Evolutionary conservation across 2,329 filamentous ascomycete genomes (phyloP).

Genomic region (Stachybotrys elegans): DNA sequence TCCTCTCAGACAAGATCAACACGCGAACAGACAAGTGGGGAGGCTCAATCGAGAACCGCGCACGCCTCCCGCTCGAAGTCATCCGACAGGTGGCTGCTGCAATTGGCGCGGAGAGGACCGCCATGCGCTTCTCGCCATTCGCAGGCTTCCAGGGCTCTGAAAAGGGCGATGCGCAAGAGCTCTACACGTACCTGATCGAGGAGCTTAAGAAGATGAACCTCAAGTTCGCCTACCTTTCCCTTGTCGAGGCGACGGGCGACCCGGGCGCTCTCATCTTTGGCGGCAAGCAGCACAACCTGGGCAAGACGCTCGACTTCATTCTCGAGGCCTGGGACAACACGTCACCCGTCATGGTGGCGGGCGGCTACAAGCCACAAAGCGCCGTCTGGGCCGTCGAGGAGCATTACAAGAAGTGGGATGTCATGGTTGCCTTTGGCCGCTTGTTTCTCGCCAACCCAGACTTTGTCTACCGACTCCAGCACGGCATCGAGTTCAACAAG

Average conservation of each 20-base stretch:
- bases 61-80: slow-evolving; percentile 42
- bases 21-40: slow-evolving; percentile 47
- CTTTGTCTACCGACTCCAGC: slow-evolving; percentile 31
- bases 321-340: slow-evolving; percentile 26
- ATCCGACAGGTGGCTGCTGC: slow-evolving; percentile 29
- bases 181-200: slow-evolving; percentile 19
- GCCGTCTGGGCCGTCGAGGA: slow-evolving; percentile 17
- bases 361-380: slow-evolving; percentile 20
- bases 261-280: slow-evolving; percentile 30
- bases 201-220: slow-evolving; percentile 19
- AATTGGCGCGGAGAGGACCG: slow-evolving; percentile 41
- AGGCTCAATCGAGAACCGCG: slow-evolving; percentile 44
- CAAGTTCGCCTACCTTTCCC: slow-evolving; percentile 27
- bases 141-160: slow-evolving; percentile 22
- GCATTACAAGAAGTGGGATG: slow-evolving; percentile 19
- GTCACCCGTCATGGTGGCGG: slow-evolving; percentile 25
- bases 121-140: slow-evolving; percentile 50
- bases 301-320: slow-evolving; percentile 21
- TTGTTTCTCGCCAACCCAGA: slow-evolving; percentile 30
- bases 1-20: slow-evolving; percentile 45
- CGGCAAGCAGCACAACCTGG: slow-evolving; percentile 22
- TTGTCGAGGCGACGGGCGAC: slow-evolving; percentile 28
- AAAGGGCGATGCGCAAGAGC: slow-evolving; percentile 21
- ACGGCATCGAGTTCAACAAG: slow-evolving; percentile 27
- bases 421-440: slow-evolving; percentile 24